A percentile compares a stretch with the other conserved stretches of the same genome.
Conservation (phyloP, 306 rosid species). For the Lagenaria siceraria region DNA sequence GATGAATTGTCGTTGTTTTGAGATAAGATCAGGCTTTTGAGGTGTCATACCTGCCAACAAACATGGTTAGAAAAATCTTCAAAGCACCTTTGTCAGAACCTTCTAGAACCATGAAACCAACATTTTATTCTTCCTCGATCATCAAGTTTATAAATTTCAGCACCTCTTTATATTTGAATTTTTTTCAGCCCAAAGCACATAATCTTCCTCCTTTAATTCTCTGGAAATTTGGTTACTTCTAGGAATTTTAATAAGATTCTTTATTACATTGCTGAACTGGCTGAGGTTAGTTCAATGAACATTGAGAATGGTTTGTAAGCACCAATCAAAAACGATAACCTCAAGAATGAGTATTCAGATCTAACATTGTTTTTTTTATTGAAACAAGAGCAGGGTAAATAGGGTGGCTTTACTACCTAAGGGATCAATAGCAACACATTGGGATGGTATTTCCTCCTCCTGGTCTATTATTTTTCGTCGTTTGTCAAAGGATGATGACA, state of each 20-base stretch:
- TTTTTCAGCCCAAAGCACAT: not conserved
- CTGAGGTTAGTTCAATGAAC: not conserved
- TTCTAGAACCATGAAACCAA: not conserved
- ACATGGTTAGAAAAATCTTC: not conserved
- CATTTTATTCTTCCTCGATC: not conserved
- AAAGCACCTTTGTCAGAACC: not conserved
- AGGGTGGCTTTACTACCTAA: too few species aligned
- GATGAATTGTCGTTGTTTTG: not conserved
- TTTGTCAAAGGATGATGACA: too few species aligned
- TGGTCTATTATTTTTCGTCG: too few species aligned
- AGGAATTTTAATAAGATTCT: not conserved
- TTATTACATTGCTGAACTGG: not conserved
- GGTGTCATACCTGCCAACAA: not conserved
- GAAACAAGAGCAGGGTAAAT: not conserved
- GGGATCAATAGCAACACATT: too few species aligned
- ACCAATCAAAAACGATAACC: not conserved
- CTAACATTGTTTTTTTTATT: not conserved
- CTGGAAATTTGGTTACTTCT: not conserved
- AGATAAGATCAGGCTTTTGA: not conserved
- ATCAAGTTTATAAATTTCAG: not conserved
- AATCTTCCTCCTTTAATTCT: not conserved
- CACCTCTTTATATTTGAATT: not conserved
- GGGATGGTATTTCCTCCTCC: too few species aligned
- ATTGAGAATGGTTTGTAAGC: not conserved
- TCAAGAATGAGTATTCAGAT: not conserved